Evolutionary conservation across 176 grass and related monocot species (phyloP).

Genomic region (Avena insularis): DNA sequence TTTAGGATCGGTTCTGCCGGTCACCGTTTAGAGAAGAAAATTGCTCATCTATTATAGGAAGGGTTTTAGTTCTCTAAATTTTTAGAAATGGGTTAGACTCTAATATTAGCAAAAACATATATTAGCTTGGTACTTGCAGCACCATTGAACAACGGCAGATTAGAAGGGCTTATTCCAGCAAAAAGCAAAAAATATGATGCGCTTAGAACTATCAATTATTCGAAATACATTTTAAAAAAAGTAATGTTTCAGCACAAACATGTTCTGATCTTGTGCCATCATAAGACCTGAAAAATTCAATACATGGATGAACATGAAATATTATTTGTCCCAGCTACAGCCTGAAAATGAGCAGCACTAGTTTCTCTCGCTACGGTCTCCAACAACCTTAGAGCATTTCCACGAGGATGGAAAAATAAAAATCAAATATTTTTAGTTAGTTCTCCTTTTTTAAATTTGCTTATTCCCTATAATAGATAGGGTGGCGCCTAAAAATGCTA

Average conservation of each 20-base stretch:
- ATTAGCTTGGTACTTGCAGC: neutral
- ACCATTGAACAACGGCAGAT: neutral
- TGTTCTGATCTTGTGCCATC: neutral
- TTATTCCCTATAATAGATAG: too few species aligned
- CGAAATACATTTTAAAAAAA: neutral
- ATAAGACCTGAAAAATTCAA: neutral
- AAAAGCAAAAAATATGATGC: neutral
- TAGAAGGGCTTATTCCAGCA: neutral
- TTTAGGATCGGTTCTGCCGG: too few species aligned
- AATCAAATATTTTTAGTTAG: too few species aligned
- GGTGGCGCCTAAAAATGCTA: too few species aligned
- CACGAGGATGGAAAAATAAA: too few species aligned
- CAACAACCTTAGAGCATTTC: neutral
- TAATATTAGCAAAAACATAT: neutral
- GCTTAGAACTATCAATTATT: neutral
- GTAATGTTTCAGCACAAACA: neutral
- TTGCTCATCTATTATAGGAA: too few species aligned
- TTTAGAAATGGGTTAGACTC: too few species aligned
- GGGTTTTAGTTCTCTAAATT: too few species aligned
- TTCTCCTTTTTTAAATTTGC: too few species aligned
- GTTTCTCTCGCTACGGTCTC: slow-evolving; percentile 14
- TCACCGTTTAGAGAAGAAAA: too few species aligned
- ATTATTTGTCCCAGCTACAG: slow-evolving; percentile 28
- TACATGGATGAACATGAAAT: slow-evolving; percentile 9
- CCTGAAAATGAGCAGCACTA: slow-evolving; percentile 29